These are phyloP conservation scores for Endocladia muricata DNA, from an alignment of 31 red algal species.

Conservation along the genomic window DNA sequence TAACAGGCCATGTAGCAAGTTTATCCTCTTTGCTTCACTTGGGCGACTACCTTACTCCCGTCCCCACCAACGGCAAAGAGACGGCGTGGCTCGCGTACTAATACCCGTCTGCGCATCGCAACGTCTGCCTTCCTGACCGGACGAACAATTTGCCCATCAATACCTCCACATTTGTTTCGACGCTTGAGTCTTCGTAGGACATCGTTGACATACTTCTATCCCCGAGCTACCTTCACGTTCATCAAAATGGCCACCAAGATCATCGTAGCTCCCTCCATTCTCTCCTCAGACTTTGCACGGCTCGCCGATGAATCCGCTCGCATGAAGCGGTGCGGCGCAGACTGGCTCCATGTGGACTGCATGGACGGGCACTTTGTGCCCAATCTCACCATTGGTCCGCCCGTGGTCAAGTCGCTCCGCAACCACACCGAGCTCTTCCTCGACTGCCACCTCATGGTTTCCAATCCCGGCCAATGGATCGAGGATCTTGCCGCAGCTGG, in stretches of 20 bases:
- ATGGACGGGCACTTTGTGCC: constrained; percentile 99
- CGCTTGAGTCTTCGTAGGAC: too few species aligned
- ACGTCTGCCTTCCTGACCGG: too few species aligned
- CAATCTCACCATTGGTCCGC: constrained; percentile 97
- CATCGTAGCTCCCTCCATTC: constrained; percentile 90
- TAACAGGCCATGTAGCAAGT: too few species aligned
- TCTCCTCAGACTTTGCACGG: constrained; percentile 91
- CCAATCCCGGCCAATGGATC: constrained; percentile 73
- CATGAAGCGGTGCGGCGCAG: constrained; percentile 79
- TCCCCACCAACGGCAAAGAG: too few species aligned
- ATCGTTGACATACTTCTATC: too few species aligned
- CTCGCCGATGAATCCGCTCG: constrained; percentile 71
- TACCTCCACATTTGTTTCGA: too few species aligned
- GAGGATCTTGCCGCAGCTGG: constrained; percentile 62
- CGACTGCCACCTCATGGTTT: constrained; percentile 95
- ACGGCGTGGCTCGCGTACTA: too few species aligned
- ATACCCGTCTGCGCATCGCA: too few species aligned
- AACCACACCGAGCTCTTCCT: constrained; percentile 60
- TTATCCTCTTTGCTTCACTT: too few species aligned
- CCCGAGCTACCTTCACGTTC: too few species aligned
- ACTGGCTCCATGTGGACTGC: constrained; percentile 94
- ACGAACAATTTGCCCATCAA: too few species aligned
- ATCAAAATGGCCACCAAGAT: constrained; percentile 31
- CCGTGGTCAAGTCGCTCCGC: constrained; percentile 73
- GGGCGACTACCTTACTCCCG: too few species aligned